Evolutionary conservation across 148 eudicot species (phyloP).

Genomic region (Fagopyrum esculentum): DNA sequence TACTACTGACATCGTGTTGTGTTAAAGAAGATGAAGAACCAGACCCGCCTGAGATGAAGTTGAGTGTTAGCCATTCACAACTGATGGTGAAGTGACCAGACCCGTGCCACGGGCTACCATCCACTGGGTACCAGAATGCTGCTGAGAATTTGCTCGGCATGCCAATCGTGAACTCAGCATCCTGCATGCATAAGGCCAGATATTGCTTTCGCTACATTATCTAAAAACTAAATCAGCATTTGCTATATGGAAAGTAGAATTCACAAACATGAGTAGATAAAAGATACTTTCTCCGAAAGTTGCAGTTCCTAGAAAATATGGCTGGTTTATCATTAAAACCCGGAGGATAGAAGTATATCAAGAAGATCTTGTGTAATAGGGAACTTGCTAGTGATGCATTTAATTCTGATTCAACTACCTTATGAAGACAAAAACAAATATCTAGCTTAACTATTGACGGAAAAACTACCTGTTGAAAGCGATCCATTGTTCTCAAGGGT

Average conservation of each 20-base stretch:
- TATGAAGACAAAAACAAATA: background rate
- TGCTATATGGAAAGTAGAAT: too few species aligned
- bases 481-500: conserved; percentile 87
- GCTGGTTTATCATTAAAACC: background rate
- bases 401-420: background rate
- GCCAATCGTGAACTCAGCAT: conserved; percentile 74
- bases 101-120: conserved; percentile 75
- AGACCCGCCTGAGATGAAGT: conserved; percentile 32
- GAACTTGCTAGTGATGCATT: background rate
- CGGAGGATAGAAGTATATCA: background rate
- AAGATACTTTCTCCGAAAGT: too few species aligned
- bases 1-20: conserved; percentile 5
- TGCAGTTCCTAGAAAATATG: too few species aligned
- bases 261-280: too few species aligned
- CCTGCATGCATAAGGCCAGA: conserved; percentile 28
- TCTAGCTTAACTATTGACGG: background rate
- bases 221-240: background rate
- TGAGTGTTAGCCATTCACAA: conserved; percentile 74
- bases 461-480: conserved; percentile 66
- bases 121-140: conserved; percentile 84
- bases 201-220: background rate
- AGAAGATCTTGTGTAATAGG: background rate
- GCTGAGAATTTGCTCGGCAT: conserved; percentile 69
- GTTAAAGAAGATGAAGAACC: conserved; percentile 18
- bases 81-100: conserved; percentile 60